Percentiles rank a stretch among this genome's conserved stretches.
Conservation (phyloP, 345 rosid species). For the Reutealis trisperma region DNA sequence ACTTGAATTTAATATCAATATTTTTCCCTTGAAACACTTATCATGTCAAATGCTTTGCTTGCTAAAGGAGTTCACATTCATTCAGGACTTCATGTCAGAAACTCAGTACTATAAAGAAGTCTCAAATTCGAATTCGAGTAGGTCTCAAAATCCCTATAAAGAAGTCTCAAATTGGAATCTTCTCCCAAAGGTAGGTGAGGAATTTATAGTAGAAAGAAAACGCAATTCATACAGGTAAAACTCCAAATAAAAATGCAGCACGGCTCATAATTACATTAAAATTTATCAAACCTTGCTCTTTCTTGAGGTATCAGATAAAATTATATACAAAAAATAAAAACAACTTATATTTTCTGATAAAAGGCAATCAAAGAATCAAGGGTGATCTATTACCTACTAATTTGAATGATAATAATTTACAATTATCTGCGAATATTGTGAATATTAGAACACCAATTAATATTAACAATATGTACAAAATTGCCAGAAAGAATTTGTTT, state of each 20-base stretch:
- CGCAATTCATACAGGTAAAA: too few species aligned
- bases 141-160: too few species aligned
- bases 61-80: too few species aligned
- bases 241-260: not conserved
- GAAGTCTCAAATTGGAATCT: too few species aligned
- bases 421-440: constrained; percentile 17
- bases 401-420: constrained; percentile 20
- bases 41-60: too few species aligned
- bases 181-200: too few species aligned
- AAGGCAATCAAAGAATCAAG: constrained; percentile 19
- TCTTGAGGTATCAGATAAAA: not conserved
- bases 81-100: too few species aligned
- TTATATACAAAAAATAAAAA: constrained; percentile 12
- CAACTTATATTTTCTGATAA: constrained; percentile 14
- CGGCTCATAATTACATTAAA: not conserved
- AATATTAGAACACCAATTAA: constrained; percentile 6
- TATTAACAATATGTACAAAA: constrained; percentile 42
- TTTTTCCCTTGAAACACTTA: too few species aligned
- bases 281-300: not conserved
- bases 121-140: too few species aligned
- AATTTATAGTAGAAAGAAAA: too few species aligned
- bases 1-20: too few species aligned
- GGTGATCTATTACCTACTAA: constrained; percentile 17
- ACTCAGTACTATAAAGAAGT: too few species aligned
- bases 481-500: constrained; percentile 37